Percentiles rank a stretch among this genome's conserved stretches.
These are phyloP conservation scores for Dictyostelium intermedium DNA, from an alignment of 78 protist species.

Conservation along the genomic window DNA sequence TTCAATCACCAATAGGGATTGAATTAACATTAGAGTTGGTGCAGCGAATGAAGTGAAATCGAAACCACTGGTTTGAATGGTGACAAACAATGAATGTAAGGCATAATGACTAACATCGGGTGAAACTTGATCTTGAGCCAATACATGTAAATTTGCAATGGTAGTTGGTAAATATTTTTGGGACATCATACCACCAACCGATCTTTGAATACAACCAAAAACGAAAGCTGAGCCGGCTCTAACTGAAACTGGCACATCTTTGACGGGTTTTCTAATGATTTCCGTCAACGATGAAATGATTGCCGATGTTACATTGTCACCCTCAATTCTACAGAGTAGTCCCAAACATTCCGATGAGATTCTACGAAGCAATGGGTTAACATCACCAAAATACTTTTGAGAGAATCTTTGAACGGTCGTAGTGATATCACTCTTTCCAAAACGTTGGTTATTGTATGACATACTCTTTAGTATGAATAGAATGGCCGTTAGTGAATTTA, in stretches of 20 bases:
- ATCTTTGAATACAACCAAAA: conserved; percentile 63
- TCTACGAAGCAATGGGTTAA: conserved; percentile 43
- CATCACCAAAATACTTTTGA: conserved; percentile 50
- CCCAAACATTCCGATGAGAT: conserved; percentile 56
- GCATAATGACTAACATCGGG: conserved; percentile 43
- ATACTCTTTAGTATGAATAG: conserved; percentile 32
- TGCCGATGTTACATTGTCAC: conserved; percentile 41
- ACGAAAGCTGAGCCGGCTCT: conserved; percentile 57
- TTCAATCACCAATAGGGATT: conserved; percentile 25
- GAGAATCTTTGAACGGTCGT: conserved; percentile 17
- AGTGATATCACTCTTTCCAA: conserved; percentile 53
- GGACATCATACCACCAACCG: conserved; percentile 78
- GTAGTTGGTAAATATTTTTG: conserved; percentile 58
- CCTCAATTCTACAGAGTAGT: conserved; percentile 49
- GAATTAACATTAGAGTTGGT: conserved; percentile 46
- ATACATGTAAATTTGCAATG: conserved; percentile 46
- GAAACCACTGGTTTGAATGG: conserved; percentile 55
- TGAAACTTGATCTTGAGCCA: conserved; percentile 52
- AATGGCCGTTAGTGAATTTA: conserved; percentile 30
- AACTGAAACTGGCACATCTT: conserved; percentile 17
- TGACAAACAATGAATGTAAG: conserved; percentile 41
- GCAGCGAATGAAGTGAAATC: conserved; percentile 59
- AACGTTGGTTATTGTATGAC: background rate
- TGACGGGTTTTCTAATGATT: conserved; percentile 24
- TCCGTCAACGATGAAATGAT: conserved; percentile 44